Evolutionary conservation across 257 asterid genomes (phyloP).

Genomic region (Handroanthus guayacan): DNA sequence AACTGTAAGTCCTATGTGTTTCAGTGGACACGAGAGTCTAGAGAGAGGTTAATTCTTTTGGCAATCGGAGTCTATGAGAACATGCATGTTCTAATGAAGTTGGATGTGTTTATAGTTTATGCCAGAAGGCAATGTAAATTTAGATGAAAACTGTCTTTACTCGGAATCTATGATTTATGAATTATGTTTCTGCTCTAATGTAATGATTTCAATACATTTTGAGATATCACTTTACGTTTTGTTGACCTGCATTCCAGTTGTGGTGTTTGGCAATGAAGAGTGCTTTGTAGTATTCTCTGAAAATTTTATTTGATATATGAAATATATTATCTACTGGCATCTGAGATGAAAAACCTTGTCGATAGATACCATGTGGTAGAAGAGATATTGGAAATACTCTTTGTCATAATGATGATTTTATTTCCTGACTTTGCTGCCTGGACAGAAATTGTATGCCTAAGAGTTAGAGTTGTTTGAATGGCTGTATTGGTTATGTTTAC

Average conservation of each 20-base stretch:
- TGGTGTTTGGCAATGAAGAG: not conserved
- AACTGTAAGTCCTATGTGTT: not conserved
- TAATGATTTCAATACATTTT: not conserved
- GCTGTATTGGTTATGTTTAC: not conserved
- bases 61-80: not conserved
- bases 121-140: not conserved
- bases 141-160: conserved; percentile 11
- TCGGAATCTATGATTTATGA: not conserved
- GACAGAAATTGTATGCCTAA: not conserved
- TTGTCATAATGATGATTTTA: not conserved
- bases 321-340: not conserved
- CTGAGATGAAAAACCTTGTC: not conserved
- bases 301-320: not conserved
- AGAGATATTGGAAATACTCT: not conserved
- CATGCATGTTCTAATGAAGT: not conserved
- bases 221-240: not conserved
- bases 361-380: not conserved
- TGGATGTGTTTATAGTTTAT: not conserved
- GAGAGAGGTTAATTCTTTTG: not conserved
- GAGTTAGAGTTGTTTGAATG: not conserved
- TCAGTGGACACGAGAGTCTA: conserved; percentile 2
- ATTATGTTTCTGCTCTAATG: not conserved
- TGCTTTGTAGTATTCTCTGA: not conserved
- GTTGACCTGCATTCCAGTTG: not conserved
- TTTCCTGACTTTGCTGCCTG: not conserved